phyloP scores from a whole-genome alignment of 345 rosid species.

The Barbarea vulgaris region DNA sequence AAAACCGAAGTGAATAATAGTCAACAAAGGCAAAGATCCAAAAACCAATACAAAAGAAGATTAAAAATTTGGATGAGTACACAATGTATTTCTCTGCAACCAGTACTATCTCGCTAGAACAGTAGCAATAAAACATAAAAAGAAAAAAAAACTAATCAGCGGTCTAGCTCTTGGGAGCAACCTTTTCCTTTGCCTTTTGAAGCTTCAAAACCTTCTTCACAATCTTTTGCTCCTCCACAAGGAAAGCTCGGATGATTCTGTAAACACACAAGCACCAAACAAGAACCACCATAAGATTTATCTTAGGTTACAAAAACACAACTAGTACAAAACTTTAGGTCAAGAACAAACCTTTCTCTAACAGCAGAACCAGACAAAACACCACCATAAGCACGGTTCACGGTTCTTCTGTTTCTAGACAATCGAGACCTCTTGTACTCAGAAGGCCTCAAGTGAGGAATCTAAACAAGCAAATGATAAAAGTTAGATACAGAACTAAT shows the following conservation, averaged over 20 bases:
- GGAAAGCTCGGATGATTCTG: constrained; percentile 76
- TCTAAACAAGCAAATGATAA: constrained; percentile 40
- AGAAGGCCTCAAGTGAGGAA: constrained; percentile 88
- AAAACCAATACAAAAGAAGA: constrained; percentile 31
- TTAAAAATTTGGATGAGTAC: constrained; percentile 21
- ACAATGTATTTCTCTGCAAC: constrained; percentile 31
- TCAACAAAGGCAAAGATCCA: constrained; percentile 36
- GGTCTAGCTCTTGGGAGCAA: constrained; percentile 51
- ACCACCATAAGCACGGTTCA: constrained; percentile 91
- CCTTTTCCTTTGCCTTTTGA: constrained; percentile 73
- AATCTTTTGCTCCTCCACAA: constrained; percentile 86
- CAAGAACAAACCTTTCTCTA: constrained; percentile 65
- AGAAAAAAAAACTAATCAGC: no score
- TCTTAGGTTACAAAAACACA: background rate
- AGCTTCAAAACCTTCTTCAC: constrained; percentile 81
- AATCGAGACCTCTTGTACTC: constrained; percentile 85
- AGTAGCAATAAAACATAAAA: constrained; percentile 21
- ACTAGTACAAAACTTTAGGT: background rate
- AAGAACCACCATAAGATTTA: background rate
- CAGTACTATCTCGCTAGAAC: constrained; percentile 37
- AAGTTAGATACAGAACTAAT: background rate
- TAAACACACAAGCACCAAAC: background rate
- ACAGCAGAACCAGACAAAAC: constrained; percentile 84
- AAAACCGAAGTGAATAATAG: constrained; percentile 43
- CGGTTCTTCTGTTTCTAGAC: constrained; percentile 77